These are phyloP conservation scores for Tetradesmus obliquus DNA, from an alignment of 139 green algal species.

Conservation along the genomic window DNA sequence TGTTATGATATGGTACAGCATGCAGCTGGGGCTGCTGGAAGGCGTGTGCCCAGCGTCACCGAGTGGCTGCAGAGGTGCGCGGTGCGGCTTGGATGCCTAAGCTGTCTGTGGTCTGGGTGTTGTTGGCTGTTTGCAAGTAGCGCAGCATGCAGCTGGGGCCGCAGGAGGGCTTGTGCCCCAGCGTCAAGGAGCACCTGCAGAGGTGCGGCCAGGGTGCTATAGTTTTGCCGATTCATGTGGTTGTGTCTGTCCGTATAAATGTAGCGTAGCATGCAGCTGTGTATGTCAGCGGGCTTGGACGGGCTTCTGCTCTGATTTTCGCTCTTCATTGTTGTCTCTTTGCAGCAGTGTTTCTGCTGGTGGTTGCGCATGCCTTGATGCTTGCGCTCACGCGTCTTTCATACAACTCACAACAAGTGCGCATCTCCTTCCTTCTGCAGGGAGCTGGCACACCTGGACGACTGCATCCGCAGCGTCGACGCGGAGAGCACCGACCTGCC, in stretches of 20 bases:
- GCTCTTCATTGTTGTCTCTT: too few relatives aligned
- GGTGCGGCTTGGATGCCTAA: too few relatives aligned
- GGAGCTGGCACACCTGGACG: slow-evolving; percentile 20
- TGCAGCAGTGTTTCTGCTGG: too few relatives aligned
- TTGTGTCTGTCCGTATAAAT: too few relatives aligned
- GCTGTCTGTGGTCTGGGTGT: not conserved
- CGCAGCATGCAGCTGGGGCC: not conserved
- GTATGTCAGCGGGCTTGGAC: not conserved
- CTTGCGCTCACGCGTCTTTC: not conserved
- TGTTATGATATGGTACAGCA: not conserved
- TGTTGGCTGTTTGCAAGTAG: not conserved
- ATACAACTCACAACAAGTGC: not conserved
- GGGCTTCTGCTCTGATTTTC: too few relatives aligned
- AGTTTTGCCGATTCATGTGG: too few relatives aligned
- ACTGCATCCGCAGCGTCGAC: not conserved
- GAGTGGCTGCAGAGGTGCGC: not conserved
- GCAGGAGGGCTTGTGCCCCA: not conserved
- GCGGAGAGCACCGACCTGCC: slow-evolving; percentile 13
- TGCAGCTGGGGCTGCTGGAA: not conserved
- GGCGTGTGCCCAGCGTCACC: not conserved
- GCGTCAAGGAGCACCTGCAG: not conserved
- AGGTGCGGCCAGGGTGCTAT: too few relatives aligned
- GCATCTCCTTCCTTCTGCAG: not conserved
- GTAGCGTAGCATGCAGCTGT: too few relatives aligned
- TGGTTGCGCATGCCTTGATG: not conserved